Conservation (phyloP, 2,329 filamentous ascomycete genomes). For the Diaporthe australafricana region DNA sequence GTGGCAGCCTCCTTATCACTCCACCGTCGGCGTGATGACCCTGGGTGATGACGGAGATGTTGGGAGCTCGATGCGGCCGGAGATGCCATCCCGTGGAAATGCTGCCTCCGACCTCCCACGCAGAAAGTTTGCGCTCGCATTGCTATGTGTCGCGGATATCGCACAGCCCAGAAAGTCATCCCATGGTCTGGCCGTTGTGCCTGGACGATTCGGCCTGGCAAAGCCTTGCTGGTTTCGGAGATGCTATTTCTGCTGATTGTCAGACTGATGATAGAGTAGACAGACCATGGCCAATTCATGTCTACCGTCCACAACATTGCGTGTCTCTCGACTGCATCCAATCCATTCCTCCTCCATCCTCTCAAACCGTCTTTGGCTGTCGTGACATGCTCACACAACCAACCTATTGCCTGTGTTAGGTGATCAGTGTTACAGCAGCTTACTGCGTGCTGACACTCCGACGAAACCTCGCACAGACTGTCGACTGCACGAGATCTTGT, state of each 20-base stretch:
- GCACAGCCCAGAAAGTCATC: slow-evolving; percentile 12
- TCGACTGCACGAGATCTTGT: not conserved
- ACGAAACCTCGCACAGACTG: not conserved
- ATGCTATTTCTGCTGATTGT: slow-evolving; percentile 17
- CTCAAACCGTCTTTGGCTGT: not conserved
- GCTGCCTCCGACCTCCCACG: slow-evolving; percentile 5
- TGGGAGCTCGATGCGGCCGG: slow-evolving; percentile 7
- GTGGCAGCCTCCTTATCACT: slow-evolving; percentile 25
- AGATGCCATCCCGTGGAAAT: slow-evolving; percentile 31
- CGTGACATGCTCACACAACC: not conserved
- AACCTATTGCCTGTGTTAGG: not conserved
- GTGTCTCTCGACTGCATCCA: not conserved
- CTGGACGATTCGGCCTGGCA: not conserved
- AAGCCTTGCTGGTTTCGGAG: slow-evolving; percentile 23
- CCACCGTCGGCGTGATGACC: slow-evolving; percentile 11
- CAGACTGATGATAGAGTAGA: not conserved
- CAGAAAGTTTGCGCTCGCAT: not conserved
- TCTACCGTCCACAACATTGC: slow-evolving; percentile 4
- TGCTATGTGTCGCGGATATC: slow-evolving; percentile 6
- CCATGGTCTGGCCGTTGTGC: not conserved
- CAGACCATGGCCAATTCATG: not conserved
- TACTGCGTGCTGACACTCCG: not conserved
- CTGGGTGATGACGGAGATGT: slow-evolving; percentile 26
- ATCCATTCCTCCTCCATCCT: not conserved
- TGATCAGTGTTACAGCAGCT: not conserved